Evolutionary conservation across 345 rosid genomes (phyloP), one percentile per base, ranked within the genome.

Genomic region (Cardamine chenopodiifolia): DNA sequence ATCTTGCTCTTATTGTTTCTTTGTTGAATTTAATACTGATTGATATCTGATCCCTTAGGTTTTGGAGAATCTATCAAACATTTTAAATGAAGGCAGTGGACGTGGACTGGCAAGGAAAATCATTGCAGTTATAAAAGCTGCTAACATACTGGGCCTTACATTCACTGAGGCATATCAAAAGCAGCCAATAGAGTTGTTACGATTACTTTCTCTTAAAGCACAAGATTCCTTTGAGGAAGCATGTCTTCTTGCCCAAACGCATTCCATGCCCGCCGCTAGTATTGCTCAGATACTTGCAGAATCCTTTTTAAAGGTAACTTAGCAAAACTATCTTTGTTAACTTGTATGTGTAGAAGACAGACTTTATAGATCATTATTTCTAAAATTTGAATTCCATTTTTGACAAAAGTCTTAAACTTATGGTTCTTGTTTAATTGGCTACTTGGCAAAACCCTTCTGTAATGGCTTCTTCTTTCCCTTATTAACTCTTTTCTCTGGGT

Each of bases 211-310:
- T 68, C 98, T 92, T 73, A 95, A 95, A 86, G 99, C 98, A 69
- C 99, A 92, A 71, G 99, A 95, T 63, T 92, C 99, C 42, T 88
- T 89, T 85, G 96, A 95, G 62, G 98, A 90, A 83, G 98, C 99
- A 61, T 70, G 79, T 73, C 88, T 88, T 56, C 81, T 92, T 80
- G 97, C 89, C 75, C 96, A 88, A 72, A 89, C 92, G 37, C 93
- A 92, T 82, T 81, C 88, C 66, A 84, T 95, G 92, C 84, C 92
- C 7, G 90, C 96, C 79, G 83, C 96, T 73, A 85, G 86, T 78
- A 83, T 92, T 71, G 97, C 99, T 58, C 96, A 88, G 76, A 92
- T 95, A 83, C 99, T 95, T 64, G 97, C 99, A 12, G 98, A 92
- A 81, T 92, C 99, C 55, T 95, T 95, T 80, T 66, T 95, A 44